Evolutionary conservation across 805 yeast genomes (phyloP), one percentile per base, ranked within the genome.

Genomic region (Kodamaea kaohsiungensis): DNA sequence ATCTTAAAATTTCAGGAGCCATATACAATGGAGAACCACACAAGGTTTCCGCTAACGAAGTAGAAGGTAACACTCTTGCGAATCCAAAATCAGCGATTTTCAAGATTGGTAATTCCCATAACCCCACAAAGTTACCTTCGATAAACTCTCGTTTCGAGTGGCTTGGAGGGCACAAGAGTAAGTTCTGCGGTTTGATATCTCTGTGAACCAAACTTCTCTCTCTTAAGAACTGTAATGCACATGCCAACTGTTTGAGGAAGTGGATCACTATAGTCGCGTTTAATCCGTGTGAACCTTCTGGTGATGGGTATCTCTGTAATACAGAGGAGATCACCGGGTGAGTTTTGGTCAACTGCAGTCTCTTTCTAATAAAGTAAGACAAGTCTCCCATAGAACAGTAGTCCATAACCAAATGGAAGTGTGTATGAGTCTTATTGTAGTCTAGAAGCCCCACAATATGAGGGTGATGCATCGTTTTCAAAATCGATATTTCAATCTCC

Each of bases 31-130:
- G 99, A 9, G 97, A 90, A 0, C 99, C 99, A 78, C 99, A 95
- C 60, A 95, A 76, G 1, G 99, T 95, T 67, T 95, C 99, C 1
- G 98, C 98, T 83, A 95, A 79, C 1, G 97, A 87, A 1, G 98
- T 88, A 49, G 89, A 85, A 6, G 99, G 99, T 63, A 95, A 78
- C 66, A 92, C 89, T 57, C 98, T 80, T 4, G 99, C 99, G 74
- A 95, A 95, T 0, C 99, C 99, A 71, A 95, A 95, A 73, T 95
- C 99, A 10, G 99, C 99, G 56, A 95, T 86, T 69, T 93, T 93
- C 58, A 95, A 78, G 8, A 92, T 81, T 0, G 99, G 99, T 57
- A 95, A 76, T 61, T 90, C 96, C 85, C 93, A 88, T 55, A 87
- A 73, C 0, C 98, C 98, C 4, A 84, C 85, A 70, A 77, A 89